These are phyloP conservation scores for Salisapilia sapeloensis DNA, from an alignment of 352 stramenopile species.

Conservation along the genomic window DNA sequence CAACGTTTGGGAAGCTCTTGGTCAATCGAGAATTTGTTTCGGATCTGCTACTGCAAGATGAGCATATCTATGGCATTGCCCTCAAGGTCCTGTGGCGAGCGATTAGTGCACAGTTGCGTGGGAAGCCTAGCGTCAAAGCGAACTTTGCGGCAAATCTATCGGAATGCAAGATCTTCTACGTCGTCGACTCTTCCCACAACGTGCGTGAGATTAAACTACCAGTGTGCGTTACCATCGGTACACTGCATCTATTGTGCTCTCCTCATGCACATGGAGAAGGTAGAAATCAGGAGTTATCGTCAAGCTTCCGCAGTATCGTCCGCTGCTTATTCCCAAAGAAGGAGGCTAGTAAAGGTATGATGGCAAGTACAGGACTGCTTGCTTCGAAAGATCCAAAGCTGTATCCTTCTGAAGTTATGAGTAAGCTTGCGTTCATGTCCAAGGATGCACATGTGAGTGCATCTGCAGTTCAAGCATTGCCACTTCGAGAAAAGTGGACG, in stretches of 20 bases:
- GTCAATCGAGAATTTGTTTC: constrained; percentile 42
- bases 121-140: constrained; percentile 30
- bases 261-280: constrained; percentile 15
- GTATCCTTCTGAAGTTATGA: constrained; percentile 43
- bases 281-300: constrained; percentile 1
- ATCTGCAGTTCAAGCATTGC: constrained; percentile 37
- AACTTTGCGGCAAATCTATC: constrained; percentile 35
- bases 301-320: constrained; percentile 17
- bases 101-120: constrained; percentile 42
- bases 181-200: constrained; percentile 30
- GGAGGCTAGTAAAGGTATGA: constrained; percentile 22
- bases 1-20: constrained; percentile 48
- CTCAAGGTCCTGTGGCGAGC: constrained; percentile 54
- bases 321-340: constrained; percentile 47
- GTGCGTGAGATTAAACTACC: constrained; percentile 70
- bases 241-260: constrained; percentile 46
- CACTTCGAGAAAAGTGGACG: constrained; percentile 29
- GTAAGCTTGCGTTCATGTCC: constrained; percentile 31
- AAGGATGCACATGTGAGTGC: constrained; percentile 24
- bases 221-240: constrained; percentile 42
- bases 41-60: constrained; percentile 38
- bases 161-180: constrained; percentile 71
- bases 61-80: constrained; percentile 33
- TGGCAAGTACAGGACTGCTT: constrained; percentile 50
- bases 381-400: constrained; percentile 57